Conservation (phyloP, 768 basidiomycete species). For the Agaricus sinodeliciosus region DNA sequence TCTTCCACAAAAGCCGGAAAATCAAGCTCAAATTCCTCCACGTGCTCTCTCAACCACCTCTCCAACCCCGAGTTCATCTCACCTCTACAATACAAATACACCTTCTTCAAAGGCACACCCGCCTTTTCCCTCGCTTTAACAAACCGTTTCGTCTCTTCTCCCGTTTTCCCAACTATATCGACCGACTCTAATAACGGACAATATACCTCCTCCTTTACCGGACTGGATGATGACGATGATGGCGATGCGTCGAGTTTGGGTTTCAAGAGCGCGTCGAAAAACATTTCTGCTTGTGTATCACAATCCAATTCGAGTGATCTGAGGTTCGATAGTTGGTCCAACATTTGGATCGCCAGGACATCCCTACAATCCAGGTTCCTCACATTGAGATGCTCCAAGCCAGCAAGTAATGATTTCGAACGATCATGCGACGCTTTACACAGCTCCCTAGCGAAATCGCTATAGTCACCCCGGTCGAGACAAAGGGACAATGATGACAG, state of each 20-base stretch:
- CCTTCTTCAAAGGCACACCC: conserved; percentile 38
- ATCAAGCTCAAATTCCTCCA: conserved; percentile 47
- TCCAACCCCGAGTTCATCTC: conserved; percentile 33
- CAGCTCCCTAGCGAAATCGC: conserved; percentile 39
- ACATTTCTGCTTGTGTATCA: conserved; percentile 20
- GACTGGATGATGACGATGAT: not conserved
- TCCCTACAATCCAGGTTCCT: conserved; percentile 38
- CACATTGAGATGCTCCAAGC: conserved; percentile 48
- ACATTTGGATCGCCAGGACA: conserved; percentile 28
- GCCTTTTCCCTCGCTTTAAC: conserved; percentile 33
- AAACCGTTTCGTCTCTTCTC: conserved; percentile 33
- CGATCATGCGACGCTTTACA: conserved; percentile 30
- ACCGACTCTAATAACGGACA: conserved; percentile 49
- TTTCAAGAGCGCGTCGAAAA: conserved; percentile 21
- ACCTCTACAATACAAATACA: conserved; percentile 43
- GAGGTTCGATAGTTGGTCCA: conserved; percentile 42
- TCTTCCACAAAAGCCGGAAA: conserved; percentile 44
- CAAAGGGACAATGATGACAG: conserved; percentile 43
- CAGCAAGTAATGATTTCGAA: conserved; percentile 37
- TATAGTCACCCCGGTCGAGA: conserved; percentile 49
- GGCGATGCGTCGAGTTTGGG: too few species aligned
- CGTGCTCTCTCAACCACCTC: conserved; percentile 44
- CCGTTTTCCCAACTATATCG: conserved; percentile 37
- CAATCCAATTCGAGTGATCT: conserved; percentile 32
- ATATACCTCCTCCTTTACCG: conserved; percentile 20